Conservation (phyloP, 192 early-diverging fungal genomes). For the Dissophora globulifera region DNA sequence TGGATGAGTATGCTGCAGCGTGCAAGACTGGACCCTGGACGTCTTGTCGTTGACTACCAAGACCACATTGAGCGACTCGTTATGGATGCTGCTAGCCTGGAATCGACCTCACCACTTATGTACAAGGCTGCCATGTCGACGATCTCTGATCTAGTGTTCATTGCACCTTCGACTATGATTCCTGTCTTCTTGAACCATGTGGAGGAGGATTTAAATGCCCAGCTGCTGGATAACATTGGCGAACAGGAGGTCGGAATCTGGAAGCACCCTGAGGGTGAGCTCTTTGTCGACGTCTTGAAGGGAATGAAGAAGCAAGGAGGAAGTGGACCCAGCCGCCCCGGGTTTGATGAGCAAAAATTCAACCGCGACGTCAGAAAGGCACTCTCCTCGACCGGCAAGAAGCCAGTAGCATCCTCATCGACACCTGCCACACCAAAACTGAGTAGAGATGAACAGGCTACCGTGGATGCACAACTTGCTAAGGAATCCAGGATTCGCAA, state of each 20-base stretch:
- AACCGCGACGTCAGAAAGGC: slow-evolving; percentile 80
- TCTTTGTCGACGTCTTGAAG: slow-evolving; percentile 74
- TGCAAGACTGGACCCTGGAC: slow-evolving; percentile 74
- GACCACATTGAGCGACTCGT: slow-evolving; percentile 59
- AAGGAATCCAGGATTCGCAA: slow-evolving; percentile 80
- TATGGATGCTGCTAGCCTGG: slow-evolving; percentile 54
- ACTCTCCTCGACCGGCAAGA: slow-evolving; percentile 73
- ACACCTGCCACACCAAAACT: slow-evolving; percentile 57
- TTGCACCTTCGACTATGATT: slow-evolving; percentile 65
- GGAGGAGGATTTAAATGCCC: slow-evolving; percentile 60
- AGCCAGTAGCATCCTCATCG: slow-evolving; percentile 43
- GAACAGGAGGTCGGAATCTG: slow-evolving; percentile 75
- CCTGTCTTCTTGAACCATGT: slow-evolving; percentile 58
- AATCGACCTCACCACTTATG: slow-evolving; percentile 54
- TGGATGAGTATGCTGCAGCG: slow-evolving; percentile 90
- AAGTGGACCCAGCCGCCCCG: slow-evolving; percentile 58
- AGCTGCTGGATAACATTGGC: slow-evolving; percentile 61
- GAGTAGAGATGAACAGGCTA: slow-evolving; percentile 80
- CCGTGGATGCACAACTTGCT: slow-evolving; percentile 74
- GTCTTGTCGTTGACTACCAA: slow-evolving; percentile 60
- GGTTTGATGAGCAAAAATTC: slow-evolving; percentile 80
- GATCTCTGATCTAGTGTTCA: slow-evolving; percentile 70
- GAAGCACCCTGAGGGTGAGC: slow-evolving; percentile 72
- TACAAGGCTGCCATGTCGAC: slow-evolving; percentile 72
- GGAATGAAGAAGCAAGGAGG: slow-evolving; percentile 66